Percentiles rank a stretch among this genome's conserved stretches.
phyloP scores from a whole-genome alignment of 768 basidiomycete species.

The Neoboletus brunneissimus region DNA sequence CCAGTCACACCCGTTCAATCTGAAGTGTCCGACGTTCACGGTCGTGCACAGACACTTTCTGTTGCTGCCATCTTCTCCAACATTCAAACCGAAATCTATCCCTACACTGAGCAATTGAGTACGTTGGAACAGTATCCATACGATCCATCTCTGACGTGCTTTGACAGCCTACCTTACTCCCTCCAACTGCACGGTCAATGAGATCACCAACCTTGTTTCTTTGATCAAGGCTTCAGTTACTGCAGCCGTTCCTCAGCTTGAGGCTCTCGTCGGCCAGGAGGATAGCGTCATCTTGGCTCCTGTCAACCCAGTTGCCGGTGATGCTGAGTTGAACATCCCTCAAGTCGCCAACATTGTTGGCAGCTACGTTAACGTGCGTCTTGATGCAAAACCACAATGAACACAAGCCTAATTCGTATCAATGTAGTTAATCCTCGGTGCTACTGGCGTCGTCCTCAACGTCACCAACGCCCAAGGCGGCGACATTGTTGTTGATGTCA shows the following conservation, averaged over 20 bases:
- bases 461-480: neutral
- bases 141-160: neutral
- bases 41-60: conserved; percentile 4
- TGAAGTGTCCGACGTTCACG: neutral
- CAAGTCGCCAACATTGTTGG: conserved; percentile 27
- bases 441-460: conserved; percentile 23
- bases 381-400: neutral
- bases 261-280: conserved; percentile 26
- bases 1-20: neutral
- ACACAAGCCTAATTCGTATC: neutral
- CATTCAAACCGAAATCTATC: conserved; percentile 13
- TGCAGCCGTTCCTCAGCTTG: conserved; percentile 21
- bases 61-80: conserved; percentile 30
- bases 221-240: conserved; percentile 25
- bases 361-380: conserved; percentile 21
- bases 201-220: conserved; percentile 20
- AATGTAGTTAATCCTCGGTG: conserved; percentile 28
- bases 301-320: conserved; percentile 3
- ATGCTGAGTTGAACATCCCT: conserved; percentile 25
- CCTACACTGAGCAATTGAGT: conserved; percentile 27
- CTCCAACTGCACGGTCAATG: conserved; percentile 22
- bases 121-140: conserved; percentile 3
- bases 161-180: conserved; percentile 24
- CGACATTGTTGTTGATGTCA: neutral
- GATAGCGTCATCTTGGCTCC: conserved; percentile 25